Evolutionary conservation across 306 rosid species (phyloP), one percentile per base, ranked within the genome.

Genomic region (Dryas alaskensis): DNA sequence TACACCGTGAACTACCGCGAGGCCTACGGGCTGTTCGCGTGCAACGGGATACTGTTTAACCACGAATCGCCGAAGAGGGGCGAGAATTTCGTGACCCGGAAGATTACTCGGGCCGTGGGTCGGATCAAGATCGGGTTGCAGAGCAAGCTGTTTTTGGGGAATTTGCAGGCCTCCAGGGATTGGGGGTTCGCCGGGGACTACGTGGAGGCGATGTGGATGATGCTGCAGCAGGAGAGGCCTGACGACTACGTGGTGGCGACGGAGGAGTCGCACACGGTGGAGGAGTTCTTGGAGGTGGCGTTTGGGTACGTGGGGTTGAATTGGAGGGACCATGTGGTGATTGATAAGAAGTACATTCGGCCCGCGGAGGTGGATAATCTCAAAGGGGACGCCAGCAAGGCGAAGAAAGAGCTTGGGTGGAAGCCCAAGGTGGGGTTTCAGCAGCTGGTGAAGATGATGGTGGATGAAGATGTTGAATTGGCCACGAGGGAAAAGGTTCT

Each of bases 171-270:
- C 0, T 89, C 99, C 0, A 83, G 99, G 74, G 99, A 94, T 67
- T 94, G 99, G 99, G 99, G 99, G 12, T 94, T 94, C 7, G 99
- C 99, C 0, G 97, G 97, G 52, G 99, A 94, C 68, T 94, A 94
- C 19, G 99, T 90, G 17, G 97, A 94, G 78, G 99, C 99, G 0
- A 92, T 94, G 99, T 94, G 99, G 99, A 74, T 94, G 81, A 94
- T 94, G 99, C 93, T 95, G 58, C 99, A 95, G 85, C 99, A 92
- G 78, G 98, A 95, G n/a, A 80, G 84, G 84, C 87, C 98, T 0
- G 98, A 88, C 47, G 99, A 95, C 63, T 95, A 92, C 13, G 99
- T 95, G 10, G 99, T 95, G 3, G 99, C 99, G 1, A 95, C 99
- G 4, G 98, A 95, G 76, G 99, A 92, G 9, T 88, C 99, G 0